Base-by-base conservation (phyloP, 2,329 filamentous ascomycete genomes). In the Exophiala lecanii-corni region DNA sequence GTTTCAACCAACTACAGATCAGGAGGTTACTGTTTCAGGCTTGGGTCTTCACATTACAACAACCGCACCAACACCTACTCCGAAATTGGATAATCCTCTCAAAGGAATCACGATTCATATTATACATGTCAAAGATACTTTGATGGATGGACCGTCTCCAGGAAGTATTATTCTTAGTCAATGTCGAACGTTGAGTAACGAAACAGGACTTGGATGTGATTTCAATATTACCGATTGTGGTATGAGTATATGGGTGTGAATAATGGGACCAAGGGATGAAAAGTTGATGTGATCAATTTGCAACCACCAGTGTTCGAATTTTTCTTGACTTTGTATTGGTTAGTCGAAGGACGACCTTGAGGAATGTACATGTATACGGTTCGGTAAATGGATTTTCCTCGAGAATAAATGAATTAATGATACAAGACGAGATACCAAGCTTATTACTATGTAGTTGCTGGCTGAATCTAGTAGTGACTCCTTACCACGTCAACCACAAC, bases 51-150 rank as follows among this genome's bases (percentile, higher is more conserved):
- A 13, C 28, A 19, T 23, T 19, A 26, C 32, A 18, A 21, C 26
- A 21, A 13, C 20, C 23, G 19, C 15, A 39, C 15, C 31, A 18
- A n/a, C 13, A 10, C 35, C 33, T 13, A 30, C 30, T 9, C 38
- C 49, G 15, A 51, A 41, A 32, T 36, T 51, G 5, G 19, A 47
- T 13, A 41, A 52, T 30, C 54, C 54, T 5, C 71, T 98, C 3
- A 70, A 73, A 39, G 89, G 88, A 0, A 61, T 97, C 19, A 84
- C 81, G 50, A 72, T 98, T 1, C 81, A 96, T 37, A 79, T 97
- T 42, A 97, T 97, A 26, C 92, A 98, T 60, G 78, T 97, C 58
- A 98, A 98, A 62, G 91, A 97, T 53, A 83, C 77, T 16, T 68
- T 96, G 42, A 71, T 74, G 6, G 89, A 95, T 59, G 86, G 80